These are phyloP conservation scores for Oryza australiensis DNA, from an alignment of 176 grass and related monocot species.

Conservation along the genomic window DNA sequence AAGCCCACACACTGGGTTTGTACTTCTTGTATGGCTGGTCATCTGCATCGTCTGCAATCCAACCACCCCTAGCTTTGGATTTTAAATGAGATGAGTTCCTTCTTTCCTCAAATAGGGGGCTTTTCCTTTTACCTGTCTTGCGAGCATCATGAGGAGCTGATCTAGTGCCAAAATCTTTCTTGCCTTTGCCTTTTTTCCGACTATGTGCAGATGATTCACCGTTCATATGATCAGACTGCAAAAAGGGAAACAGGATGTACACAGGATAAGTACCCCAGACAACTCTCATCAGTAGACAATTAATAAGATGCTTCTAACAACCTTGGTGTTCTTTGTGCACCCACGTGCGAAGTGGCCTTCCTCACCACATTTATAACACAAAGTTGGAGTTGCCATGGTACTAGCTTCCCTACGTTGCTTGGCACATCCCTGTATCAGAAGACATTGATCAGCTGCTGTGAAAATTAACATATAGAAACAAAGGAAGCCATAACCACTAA, in stretches of 20 bases:
- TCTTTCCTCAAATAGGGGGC: constrained; percentile 52
- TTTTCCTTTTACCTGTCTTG: constrained; percentile 57
- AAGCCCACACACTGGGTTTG: constrained; percentile 50
- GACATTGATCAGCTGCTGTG: constrained; percentile 18
- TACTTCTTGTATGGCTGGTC: constrained; percentile 58
- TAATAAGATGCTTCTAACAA: constrained; percentile 31
- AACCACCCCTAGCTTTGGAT: constrained; percentile 65
- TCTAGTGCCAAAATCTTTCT: constrained; percentile 53
- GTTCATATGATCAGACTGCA: constrained; percentile 49
- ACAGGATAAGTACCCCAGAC: constrained; percentile 4
- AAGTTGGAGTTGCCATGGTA: constrained; percentile 32
- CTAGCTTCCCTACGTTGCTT: constrained; percentile 63
- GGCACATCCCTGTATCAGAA: constrained; percentile 83
- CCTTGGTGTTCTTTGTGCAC: constrained; percentile 66
- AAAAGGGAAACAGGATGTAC: background rate
- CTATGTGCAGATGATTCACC: constrained; percentile 43
- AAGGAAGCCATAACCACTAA: background rate
- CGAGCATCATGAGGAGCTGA: constrained; percentile 54
- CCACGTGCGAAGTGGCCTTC: constrained; percentile 86
- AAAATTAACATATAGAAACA: constrained; percentile 27
- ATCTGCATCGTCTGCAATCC: constrained; percentile 55
- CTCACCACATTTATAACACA: constrained; percentile 67
- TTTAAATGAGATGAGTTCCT: constrained; percentile 40
- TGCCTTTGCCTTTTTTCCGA: constrained; percentile 41
- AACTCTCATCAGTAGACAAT: constrained; percentile 9